phyloP scores from a whole-genome alignment of 2,329 filamentous ascomycete genomes.

The Paraphaeosphaeria minitans region DNA sequence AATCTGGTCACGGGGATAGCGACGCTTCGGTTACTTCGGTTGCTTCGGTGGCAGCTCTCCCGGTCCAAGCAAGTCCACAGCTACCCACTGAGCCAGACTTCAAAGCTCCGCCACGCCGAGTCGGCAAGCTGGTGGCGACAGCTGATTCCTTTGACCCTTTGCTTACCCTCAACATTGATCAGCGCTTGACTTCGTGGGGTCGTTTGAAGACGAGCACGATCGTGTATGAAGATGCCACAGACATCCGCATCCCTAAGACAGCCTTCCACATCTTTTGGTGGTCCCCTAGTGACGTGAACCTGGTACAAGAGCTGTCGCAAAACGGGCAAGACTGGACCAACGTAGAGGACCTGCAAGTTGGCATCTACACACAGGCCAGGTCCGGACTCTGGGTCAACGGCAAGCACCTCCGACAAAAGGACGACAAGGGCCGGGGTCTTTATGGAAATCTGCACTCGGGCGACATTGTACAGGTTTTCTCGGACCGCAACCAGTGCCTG shows the following conservation, averaged over 20 bases:
- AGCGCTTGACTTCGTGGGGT: conserved; percentile 77
- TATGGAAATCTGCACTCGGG: conserved; percentile 75
- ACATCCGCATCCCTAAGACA: conserved; percentile 78
- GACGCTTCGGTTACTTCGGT: conserved; percentile 22
- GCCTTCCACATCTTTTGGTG: conserved; percentile 72
- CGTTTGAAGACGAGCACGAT: conserved; percentile 71
- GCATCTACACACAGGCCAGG: conserved; percentile 80
- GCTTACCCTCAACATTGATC: conserved; percentile 65
- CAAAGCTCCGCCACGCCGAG: conserved; percentile 48
- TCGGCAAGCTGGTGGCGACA: conserved; percentile 71
- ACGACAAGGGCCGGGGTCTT: conserved; percentile 56
- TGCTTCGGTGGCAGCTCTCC: conserved; percentile 20
- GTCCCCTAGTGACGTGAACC: conserved; percentile 68
- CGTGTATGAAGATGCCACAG: conserved; percentile 65
- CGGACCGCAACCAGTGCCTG: conserved; percentile 47
- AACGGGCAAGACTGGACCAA: conserved; percentile 60
- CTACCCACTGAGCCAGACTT: conserved; percentile 38
- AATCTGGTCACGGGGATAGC: conserved; percentile 25
- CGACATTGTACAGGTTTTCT: conserved; percentile 77
- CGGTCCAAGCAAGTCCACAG: conserved; percentile 25
- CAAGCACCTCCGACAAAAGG: conserved; percentile 64
- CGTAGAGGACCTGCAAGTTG: conserved; percentile 63
- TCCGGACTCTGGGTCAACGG: conserved; percentile 79
- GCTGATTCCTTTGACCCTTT: conserved; percentile 69
- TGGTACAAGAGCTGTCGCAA: conserved; percentile 47